These are phyloP conservation scores for Whalleya microplaca DNA, from an alignment of 2,329 filamentous ascomycete genomes.

Conservation along the genomic window DNA sequence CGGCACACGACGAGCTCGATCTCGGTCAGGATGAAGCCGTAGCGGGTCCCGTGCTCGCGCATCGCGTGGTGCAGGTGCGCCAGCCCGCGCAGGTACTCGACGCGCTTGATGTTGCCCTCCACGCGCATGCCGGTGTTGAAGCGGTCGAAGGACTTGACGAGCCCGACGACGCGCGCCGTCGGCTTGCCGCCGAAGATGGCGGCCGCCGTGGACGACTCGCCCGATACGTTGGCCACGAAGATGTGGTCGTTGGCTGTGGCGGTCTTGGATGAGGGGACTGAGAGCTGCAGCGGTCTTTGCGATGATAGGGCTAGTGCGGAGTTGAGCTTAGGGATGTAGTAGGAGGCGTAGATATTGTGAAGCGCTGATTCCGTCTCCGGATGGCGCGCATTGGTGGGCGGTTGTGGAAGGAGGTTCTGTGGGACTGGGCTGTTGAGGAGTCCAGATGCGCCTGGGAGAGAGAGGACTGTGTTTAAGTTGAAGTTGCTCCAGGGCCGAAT, in stretches of 20 bases:
- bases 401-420: constrained; percentile 61
- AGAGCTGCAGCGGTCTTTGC: constrained; percentile 62
- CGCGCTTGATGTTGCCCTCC: constrained; percentile 80
- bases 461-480: constrained; percentile 70
- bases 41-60: constrained; percentile 90
- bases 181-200: constrained; percentile 53
- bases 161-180: constrained; percentile 55
- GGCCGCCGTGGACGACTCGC: constrained; percentile 59
- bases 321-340: constrained; percentile 88
- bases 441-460: constrained; percentile 71
- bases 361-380: constrained; percentile 81
- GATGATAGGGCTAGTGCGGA: constrained; percentile 78
- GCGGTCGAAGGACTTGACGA: constrained; percentile 90
- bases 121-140: constrained; percentile 96
- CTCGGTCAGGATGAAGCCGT: constrained; percentile 95
- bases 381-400: constrained; percentile 61
- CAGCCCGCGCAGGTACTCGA: constrained; percentile 86
- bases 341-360: constrained; percentile 72
- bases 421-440: constrained; percentile 74
- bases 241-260: constrained; percentile 55
- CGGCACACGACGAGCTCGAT: constrained; percentile 92
- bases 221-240: constrained; percentile 67
- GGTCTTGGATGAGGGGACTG: constrained; percentile 44
- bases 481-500: constrained; percentile 83
- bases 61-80: constrained; percentile 87